phyloP scores from a whole-genome alignment of 208 protist species.

The Acanthamoeba royreba region DNA sequence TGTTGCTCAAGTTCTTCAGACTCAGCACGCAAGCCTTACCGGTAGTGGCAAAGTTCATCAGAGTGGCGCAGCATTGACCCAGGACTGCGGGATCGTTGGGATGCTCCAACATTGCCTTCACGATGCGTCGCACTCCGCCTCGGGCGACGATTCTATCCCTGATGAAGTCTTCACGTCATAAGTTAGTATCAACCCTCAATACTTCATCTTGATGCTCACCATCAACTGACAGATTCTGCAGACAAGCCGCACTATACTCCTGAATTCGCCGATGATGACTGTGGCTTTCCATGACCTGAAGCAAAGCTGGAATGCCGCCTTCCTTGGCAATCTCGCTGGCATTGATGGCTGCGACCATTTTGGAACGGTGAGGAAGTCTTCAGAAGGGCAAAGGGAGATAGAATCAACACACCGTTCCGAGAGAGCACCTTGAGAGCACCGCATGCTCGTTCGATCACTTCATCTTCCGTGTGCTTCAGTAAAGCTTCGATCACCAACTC shows the following conservation, averaged over 20 bases:
- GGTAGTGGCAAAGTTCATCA: conserved; percentile 3
- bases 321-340: neutral
- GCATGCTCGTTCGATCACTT: neutral
- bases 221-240: neutral
- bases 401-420: neutral
- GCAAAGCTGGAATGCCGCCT: neutral
- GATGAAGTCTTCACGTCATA: neutral
- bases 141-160: neutral
- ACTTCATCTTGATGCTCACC: too few species aligned
- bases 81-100: neutral
- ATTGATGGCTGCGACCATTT: neutral
- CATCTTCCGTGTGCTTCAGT: neutral
- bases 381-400: neutral
- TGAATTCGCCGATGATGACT: neutral
- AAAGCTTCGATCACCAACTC: neutral
- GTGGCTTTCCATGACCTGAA: neutral
- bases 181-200: too few species aligned
- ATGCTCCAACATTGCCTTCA: neutral
- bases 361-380: too few species aligned
- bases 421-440: neutral
- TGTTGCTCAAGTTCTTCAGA: too few species aligned
- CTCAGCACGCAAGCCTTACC: neutral
- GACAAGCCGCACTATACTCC: neutral
- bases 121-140: neutral
- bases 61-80: neutral